Base-by-base conservation (phyloP, 2,329 filamentous ascomycete genomes). In the Fusarium clavum region DNA sequence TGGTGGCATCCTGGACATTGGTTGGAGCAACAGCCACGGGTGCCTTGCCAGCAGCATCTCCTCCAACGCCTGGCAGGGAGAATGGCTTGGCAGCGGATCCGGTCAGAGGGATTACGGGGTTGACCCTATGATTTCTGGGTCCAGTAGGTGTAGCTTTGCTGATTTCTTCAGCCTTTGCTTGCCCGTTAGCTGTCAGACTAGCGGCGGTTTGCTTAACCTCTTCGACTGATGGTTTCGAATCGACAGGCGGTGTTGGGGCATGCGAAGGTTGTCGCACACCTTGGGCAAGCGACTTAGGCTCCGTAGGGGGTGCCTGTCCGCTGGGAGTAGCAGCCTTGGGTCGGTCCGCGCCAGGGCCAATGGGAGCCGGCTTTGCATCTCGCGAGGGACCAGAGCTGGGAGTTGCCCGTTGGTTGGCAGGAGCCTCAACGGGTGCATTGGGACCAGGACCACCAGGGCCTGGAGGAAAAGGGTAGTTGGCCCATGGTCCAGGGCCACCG, bases 51-150 rank as follows among this genome's bases (percentile, higher is more conserved):
- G 77, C 74, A 5, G 82, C 76, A 8, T 77, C 73, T 25, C 74
- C 69, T 25, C 74, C 67, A 18, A 71, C 69, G 30, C 74, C 75
- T 45, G 79, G 75, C 29, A 80, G 72, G 41, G 78, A 73, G 68
- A 81, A 80, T 24, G 82, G 79, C 67, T 81, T 84, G 4, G 78
- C 72, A 34, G 73, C 64, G 48, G 83, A 80, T 61, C 84, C 86
- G 16, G 87, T 81, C 2, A 92, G 84, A 27, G 91, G 92, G 27
- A 94, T 82, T 14, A 88, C 91, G 2, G 91, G 91, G 18, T 88
- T 84, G 53, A 92, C 84, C 34, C 90, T 88, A 48, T 80, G 83
- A 67, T 78, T 83, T 72, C 80, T 86, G 18, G 84, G 84, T 13
- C 84, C 85, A 4, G 82, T 84, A 2, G 84, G 84, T 30, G 81